These are phyloP conservation scores for Lecanoromycetidae sp. DNA, from an alignment of 2,329 filamentous ascomycete species.

Conservation along the genomic window DNA sequence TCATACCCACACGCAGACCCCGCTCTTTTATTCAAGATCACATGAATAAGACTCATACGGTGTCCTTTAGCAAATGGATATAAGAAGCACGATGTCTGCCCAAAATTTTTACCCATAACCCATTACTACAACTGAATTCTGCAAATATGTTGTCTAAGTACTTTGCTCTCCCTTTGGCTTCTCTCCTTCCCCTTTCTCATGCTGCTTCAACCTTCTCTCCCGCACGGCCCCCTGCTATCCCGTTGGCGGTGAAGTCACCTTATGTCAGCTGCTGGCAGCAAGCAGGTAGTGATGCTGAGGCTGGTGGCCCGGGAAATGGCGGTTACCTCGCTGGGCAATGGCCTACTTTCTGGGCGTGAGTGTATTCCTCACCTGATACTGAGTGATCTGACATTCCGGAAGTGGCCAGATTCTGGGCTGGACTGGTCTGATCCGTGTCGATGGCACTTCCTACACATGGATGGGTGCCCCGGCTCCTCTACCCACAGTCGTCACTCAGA, in stretches of 20 bases:
- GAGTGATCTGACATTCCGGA: too few relatives aligned
- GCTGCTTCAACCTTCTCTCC: slow-evolving; percentile 47
- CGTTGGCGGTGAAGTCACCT: slow-evolving; percentile 61
- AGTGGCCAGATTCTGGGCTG: slow-evolving; percentile 47
- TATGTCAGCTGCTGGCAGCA: slow-evolving; percentile 62
- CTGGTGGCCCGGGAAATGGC: slow-evolving; percentile 37
- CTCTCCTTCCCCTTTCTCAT: neutral
- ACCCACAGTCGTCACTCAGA: slow-evolving; percentile 43
- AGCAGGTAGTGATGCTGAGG: slow-evolving; percentile 43
- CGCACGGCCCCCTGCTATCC: slow-evolving; percentile 54
- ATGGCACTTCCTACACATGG: slow-evolving; percentile 53
- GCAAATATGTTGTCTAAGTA: slow-evolving; percentile 5
- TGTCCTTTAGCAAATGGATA: neutral
- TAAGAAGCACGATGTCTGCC: neutral
- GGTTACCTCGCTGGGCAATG: slow-evolving; percentile 57
- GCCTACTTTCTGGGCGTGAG: slow-evolving; percentile 57
- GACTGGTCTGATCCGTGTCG: slow-evolving; percentile 58
- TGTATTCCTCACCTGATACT: slow-evolving; percentile 16
- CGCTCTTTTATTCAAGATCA: neutral
- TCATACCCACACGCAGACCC: too few relatives aligned
- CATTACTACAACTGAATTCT: neutral
- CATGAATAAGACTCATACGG: neutral
- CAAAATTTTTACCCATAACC: neutral
- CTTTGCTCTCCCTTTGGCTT: neutral
- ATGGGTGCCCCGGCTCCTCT: slow-evolving; percentile 46